A percentile compares a stretch with the other conserved stretches of the same genome.
Conservation (phyloP, 129 eudicot genomes). For the Centrapalus pauciflorus region DNA sequence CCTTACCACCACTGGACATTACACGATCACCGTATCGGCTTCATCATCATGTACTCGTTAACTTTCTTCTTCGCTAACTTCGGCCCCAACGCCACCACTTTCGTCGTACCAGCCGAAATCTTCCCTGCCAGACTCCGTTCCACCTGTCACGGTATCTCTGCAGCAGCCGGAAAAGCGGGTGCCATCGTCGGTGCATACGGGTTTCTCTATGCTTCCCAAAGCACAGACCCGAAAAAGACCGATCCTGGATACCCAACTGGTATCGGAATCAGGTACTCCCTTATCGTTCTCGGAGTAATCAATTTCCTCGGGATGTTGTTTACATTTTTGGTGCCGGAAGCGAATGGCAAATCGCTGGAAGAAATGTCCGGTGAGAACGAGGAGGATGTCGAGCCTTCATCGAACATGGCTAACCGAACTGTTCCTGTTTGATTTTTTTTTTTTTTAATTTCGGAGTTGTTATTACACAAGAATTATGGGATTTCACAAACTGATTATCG, state of each 20-base stretch:
- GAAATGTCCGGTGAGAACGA: slow-evolving; percentile 28
- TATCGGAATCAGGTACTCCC: slow-evolving; percentile 31
- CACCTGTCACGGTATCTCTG: slow-evolving; percentile 56
- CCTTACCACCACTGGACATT: slow-evolving; percentile 15
- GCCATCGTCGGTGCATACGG: slow-evolving; percentile 55
- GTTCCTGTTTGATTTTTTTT: neutral
- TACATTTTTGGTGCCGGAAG: slow-evolving; percentile 33
- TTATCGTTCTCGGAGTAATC: slow-evolving; percentile 20
- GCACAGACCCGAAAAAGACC: slow-evolving; percentile 23
- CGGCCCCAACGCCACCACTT: slow-evolving; percentile 55
- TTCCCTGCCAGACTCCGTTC: slow-evolving; percentile 56
- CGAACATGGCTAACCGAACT: neutral
- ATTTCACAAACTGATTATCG: neutral
- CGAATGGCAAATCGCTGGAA: slow-evolving; percentile 31
- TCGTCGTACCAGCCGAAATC: slow-evolving; percentile 53
- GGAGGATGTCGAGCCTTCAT: neutral
- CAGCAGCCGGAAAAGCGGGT: slow-evolving; percentile 54
- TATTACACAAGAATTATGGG: neutral
- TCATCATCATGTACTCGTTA: slow-evolving; percentile 47
- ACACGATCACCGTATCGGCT: slow-evolving; percentile 11
- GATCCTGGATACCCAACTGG: slow-evolving; percentile 32
- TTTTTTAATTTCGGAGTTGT: no score
- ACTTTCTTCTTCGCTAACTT: slow-evolving; percentile 57
- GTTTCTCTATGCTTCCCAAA: slow-evolving; percentile 44
- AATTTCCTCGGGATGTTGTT: slow-evolving; percentile 23